These are phyloP conservation scores for Cynanchum wilfordii DNA, from an alignment of 257 asterid species.

Conservation along the genomic window DNA sequence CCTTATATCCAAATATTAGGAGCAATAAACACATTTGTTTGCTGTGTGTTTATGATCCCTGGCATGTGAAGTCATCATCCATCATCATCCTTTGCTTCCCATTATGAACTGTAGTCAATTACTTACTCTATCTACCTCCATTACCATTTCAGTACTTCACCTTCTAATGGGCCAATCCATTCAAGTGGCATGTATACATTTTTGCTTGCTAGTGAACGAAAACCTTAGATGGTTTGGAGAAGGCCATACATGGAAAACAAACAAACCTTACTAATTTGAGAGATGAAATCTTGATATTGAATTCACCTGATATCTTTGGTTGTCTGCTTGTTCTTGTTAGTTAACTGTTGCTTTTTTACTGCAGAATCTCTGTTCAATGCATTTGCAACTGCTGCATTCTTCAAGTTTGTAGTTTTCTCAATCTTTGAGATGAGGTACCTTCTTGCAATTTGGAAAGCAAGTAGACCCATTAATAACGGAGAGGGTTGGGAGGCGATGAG, in stretches of 20 bases:
- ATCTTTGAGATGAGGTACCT: slow-evolving; percentile 98
- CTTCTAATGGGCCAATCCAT: not conserved
- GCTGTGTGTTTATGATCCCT: not conserved
- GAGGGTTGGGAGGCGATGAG: slow-evolving; percentile 96
- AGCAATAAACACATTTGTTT: not conserved
- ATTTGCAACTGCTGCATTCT: slow-evolving; percentile 96
- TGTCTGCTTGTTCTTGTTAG: not conserved
- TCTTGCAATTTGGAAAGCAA: slow-evolving; percentile 96
- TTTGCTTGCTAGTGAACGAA: not conserved
- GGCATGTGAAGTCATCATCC: not conserved
- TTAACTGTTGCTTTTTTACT: slow-evolving; percentile 2
- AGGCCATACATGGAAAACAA: not conserved
- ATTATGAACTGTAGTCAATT: not conserved
- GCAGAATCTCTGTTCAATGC: slow-evolving; percentile 96
- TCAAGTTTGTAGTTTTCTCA: slow-evolving; percentile 97
- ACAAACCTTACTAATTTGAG: not conserved
- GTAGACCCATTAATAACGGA: slow-evolving; percentile 66
- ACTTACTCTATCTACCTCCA: not conserved
- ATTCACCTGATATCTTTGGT: not conserved
- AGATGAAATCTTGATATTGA: not conserved
- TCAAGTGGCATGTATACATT: not conserved
- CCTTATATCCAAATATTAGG: not conserved
- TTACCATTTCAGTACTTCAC: not conserved
- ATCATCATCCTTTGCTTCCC: not conserved
- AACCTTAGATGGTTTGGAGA: not conserved